Evolutionary conservation across 1,284 basidiomycete genomes (phyloP).

Genomic region (Volvariella surrecta): DNA sequence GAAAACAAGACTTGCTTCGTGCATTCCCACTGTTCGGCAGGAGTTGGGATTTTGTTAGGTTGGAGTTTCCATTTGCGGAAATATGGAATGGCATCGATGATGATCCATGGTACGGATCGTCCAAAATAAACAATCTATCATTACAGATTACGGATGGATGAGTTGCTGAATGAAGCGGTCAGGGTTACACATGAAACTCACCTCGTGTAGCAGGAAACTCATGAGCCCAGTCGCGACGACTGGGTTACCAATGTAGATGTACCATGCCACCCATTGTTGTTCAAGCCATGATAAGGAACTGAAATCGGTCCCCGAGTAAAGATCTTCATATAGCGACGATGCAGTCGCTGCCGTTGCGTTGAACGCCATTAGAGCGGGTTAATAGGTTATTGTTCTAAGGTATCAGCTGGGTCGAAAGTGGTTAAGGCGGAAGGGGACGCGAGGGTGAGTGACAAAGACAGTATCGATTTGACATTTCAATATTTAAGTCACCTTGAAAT

Average conservation of each 20-base stretch:
- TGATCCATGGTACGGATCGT: conserved; percentile 91
- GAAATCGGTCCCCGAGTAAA: conserved; percentile 59
- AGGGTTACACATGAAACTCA: conserved; percentile 27
- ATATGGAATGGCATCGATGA: conserved; percentile 91
- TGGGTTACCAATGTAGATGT: conserved; percentile 83
- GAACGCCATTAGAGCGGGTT: too few species aligned
- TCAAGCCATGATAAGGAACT: conserved; percentile 68
- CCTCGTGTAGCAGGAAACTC: conserved; percentile 93
- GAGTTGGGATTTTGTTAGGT: conserved; percentile 74
- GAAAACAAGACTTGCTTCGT: conserved; percentile 92
- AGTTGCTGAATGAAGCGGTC: conserved; percentile 3
- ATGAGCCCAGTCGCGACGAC: conserved; percentile 91
- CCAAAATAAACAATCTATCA: conserved; percentile 92
- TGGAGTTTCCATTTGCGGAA: conserved; percentile 96
- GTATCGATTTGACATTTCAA: too few species aligned
- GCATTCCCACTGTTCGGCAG: conserved; percentile 90
- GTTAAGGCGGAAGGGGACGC: too few species aligned
- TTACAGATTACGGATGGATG: neutral
- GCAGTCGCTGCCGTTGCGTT: conserved; percentile 31
- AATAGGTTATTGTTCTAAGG: too few species aligned
- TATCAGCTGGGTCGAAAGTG: too few species aligned
- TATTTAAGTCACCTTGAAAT: too few species aligned
- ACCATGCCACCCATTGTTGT: conserved; percentile 77
- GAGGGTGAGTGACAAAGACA: too few species aligned
- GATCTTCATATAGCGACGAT: conserved; percentile 24